Percentiles rank a stretch among this genome's conserved stretches.
phyloP scores from a whole-genome alignment of 805 yeast genomes.

The Pichia pseudocactophila region DNA sequence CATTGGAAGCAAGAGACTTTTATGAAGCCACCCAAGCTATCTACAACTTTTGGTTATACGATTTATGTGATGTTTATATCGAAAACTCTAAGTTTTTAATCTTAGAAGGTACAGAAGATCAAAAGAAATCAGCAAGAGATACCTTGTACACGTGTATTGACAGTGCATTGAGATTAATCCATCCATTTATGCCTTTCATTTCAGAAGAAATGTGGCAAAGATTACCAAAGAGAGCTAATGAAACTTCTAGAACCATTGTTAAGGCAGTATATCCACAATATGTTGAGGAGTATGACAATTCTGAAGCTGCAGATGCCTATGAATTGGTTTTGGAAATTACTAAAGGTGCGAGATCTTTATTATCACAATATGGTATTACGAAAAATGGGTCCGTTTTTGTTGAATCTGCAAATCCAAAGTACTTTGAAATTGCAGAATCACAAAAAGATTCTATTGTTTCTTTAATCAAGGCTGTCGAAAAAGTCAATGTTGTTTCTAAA shows the following conservation, averaged over 20 bases:
- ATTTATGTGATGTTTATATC: conserved; percentile 94
- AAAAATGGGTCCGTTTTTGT: conserved; percentile 83
- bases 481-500: conserved; percentile 53
- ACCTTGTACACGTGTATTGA: conserved; percentile 90
- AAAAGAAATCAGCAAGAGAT: conserved; percentile 84
- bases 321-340: conserved; percentile 80
- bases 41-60: conserved; percentile 90
- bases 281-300: conserved; percentile 51
- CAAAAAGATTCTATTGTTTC: conserved; percentile 87
- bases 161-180: conserved; percentile 82
- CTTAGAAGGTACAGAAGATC: conserved; percentile 79
- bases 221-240: conserved; percentile 77
- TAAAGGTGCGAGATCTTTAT: conserved; percentile 83
- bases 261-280: conserved; percentile 73
- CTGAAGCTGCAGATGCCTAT: conserved; percentile 62
- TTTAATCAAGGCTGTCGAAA: conserved; percentile 82
- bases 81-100: conserved; percentile 93
- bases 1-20: conserved; percentile 81
- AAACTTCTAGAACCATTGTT: conserved; percentile 60
- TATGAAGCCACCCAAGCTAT: conserved; percentile 78
- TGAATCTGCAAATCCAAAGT: conserved; percentile 48
- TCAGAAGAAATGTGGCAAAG: conserved; percentile 99
- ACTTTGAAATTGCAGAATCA: conserved; percentile 44
- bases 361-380: conserved; percentile 81
- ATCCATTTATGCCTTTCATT: conserved; percentile 96